Conservation (phyloP, 208 protist species). For the Spongospora subterranea region DNA sequence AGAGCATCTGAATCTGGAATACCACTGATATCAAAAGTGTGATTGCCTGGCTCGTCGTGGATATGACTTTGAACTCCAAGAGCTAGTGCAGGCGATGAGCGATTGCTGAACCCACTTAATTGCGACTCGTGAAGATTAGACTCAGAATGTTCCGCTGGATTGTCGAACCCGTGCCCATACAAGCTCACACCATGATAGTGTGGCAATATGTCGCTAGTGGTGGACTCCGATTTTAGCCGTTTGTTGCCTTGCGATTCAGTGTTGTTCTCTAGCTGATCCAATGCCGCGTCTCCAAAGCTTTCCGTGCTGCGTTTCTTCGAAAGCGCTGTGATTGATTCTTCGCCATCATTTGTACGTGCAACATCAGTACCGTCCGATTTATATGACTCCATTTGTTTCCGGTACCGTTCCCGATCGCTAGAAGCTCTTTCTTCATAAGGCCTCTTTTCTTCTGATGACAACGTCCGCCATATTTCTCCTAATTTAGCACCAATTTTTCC, state of each 20-base stretch:
- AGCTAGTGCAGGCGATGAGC: background rate
- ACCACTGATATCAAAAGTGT: slow-evolving; percentile 3
- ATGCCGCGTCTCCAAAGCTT: background rate
- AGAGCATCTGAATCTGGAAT: background rate
- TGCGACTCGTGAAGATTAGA: background rate
- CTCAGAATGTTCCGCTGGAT: slow-evolving; percentile 13
- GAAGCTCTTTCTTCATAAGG: slow-evolving; percentile 63
- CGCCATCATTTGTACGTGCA: background rate
- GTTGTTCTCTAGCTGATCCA: background rate
- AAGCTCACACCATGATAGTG: slow-evolving; percentile 27
- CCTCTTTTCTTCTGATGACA: slow-evolving; percentile 63
- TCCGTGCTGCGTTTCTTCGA: slow-evolving; percentile 8
- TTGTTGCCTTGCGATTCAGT: slow-evolving; percentile 51
- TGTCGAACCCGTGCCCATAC: slow-evolving; percentile 1
- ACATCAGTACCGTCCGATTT: slow-evolving; percentile 17
- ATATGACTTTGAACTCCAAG: background rate
- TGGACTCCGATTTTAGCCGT: slow-evolving; percentile 32
- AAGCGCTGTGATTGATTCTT: background rate
- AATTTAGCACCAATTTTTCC: slow-evolving; percentile 64
- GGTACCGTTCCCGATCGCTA: slow-evolving; percentile 58
- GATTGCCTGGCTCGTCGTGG: background rate
- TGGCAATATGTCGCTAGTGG: background rate
- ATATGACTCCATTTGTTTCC: slow-evolving; percentile 62
- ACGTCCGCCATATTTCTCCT: slow-evolving; percentile 61
- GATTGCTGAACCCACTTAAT: background rate